Evolutionary conservation across 805 yeast genomes (phyloP), one percentile per base, ranked within the genome.

Genomic region (Suhomyces sp.): DNA sequence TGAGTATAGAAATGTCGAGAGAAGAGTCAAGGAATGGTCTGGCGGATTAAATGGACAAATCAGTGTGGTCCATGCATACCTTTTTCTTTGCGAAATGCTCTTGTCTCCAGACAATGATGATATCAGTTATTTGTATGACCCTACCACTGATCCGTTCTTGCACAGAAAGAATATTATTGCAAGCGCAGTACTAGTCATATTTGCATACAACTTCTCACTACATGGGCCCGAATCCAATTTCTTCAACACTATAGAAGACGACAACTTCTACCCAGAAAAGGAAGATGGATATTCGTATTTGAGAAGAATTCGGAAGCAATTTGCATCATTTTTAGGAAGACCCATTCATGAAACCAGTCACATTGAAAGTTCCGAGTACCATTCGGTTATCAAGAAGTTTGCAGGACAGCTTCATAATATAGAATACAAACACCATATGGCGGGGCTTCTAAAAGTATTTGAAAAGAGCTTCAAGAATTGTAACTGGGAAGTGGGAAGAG

Each of bases 11-110:
- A 37, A 39, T 15, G 57, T 52, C 13, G 57, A 51, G 33, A n/a
- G 35, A 10, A 43, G 57, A 29, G 55, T 54, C 7, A 44, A 43
- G 24, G 43, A 43, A 13, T 54, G 57, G 57, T 46, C 57, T 12
- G 35, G 45, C 20, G 48, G 54, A 20, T 5, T 37, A 25, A 40
- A 49, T 41, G 56, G 56, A 21, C 35, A 33, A 3, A 51, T 53
- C n/a, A 53, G 84, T 22, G 80, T 81, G 7, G 71, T 85, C 39
- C 87, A 86, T 61, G 84, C 87, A 19, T 82, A 82, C 54, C 69
- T 83, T 56, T 73, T 84, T 51, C 60, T 86, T 24, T 81, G 80
- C 68, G 89, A 86, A 60, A 80, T 82, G 80, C 79, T 82, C 54
- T 62, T 85, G 44, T 71, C 76, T 9, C 84, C 82, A n/a, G 77